These are phyloP conservation scores for Ceratocystis papillata DNA, from an alignment of 2,329 filamentous ascomycete genomes.

Conservation along the genomic window DNA sequence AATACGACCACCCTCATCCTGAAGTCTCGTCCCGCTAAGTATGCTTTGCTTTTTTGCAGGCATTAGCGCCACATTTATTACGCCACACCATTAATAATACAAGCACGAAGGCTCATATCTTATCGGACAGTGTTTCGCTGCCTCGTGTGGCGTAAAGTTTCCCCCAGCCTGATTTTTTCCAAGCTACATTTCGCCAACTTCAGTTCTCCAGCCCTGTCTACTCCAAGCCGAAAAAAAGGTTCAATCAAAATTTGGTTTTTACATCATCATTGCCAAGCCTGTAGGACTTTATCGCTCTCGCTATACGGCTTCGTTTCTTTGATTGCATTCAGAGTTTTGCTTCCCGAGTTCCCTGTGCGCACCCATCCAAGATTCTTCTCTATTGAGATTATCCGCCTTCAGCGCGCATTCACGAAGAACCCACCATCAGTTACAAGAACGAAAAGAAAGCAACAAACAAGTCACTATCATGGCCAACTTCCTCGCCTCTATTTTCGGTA, in stretches of 20 bases:
- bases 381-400: not conserved
- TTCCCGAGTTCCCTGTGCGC: not conserved
- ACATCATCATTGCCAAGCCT: not conserved
- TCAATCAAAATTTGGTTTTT: not conserved
- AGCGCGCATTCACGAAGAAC: not conserved
- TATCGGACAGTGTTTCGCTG: slow-evolving; percentile 20
- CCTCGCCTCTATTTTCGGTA: slow-evolving; percentile 97
- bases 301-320: not conserved
- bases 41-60: not conserved
- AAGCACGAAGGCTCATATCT: not conserved
- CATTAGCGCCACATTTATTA: not conserved
- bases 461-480: slow-evolving; percentile 73
- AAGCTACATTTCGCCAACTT: slow-evolving; percentile 10
- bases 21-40: not conserved
- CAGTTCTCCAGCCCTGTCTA: not conserved
- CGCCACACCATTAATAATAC: not conserved
- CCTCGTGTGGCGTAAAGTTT: slow-evolving; percentile 21
- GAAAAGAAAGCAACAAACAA: slow-evolving; percentile 12
- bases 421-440: slow-evolving; percentile 8
- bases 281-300: not conserved
- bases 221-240: slow-evolving; percentile 14
- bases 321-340: not conserved
- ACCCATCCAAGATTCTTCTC: not conserved
- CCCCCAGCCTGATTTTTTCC: slow-evolving; percentile 9
- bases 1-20: not conserved